Evolutionary conservation across 2,329 filamentous ascomycete genomes (phyloP).

Genomic region (Exophiala dermatitidis): DNA sequence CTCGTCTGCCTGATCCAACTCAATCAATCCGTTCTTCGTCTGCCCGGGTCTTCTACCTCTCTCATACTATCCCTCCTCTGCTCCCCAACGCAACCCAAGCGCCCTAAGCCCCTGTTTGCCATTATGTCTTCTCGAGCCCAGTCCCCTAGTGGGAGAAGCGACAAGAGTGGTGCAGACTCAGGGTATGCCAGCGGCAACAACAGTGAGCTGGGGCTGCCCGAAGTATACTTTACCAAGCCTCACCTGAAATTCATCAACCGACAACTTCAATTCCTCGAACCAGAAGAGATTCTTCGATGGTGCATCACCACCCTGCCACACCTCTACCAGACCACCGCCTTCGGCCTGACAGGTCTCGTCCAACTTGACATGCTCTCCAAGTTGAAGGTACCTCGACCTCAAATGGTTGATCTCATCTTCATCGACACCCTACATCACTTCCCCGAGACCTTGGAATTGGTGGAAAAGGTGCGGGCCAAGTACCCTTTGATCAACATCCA

Average conservation of each 20-base stretch:
- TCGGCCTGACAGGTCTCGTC: constrained; percentile 71
- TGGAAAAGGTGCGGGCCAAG: constrained; percentile 64
- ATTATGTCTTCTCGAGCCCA: constrained; percentile 17
- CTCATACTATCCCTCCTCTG: background rate
- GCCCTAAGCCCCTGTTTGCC: background rate
- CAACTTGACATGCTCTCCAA: constrained; percentile 64
- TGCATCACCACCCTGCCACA: constrained; percentile 83
- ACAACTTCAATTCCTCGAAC: constrained; percentile 78
- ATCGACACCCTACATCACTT: constrained; percentile 81
- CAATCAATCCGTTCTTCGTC: constrained; percentile 1
- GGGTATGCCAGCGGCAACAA: constrained; percentile 71
- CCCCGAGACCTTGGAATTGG: constrained; percentile 64
- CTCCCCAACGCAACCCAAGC: background rate
- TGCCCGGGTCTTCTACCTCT: constrained; percentile 1
- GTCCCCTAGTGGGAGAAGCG: constrained; percentile 17
- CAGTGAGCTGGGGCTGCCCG: constrained; percentile 58
- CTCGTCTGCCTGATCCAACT: background rate
- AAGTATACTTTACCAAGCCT: constrained; percentile 75
- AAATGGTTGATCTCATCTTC: constrained; percentile 56
- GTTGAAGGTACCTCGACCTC: constrained; percentile 42
- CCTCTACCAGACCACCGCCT: constrained; percentile 79
- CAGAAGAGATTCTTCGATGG: constrained; percentile 87
- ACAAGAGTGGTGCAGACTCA: constrained; percentile 55
- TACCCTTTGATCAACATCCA: constrained; percentile 79
- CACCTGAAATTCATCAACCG: constrained; percentile 88